A percentile compares a stretch with the other conserved stretches of the same genome.
Evolutionary conservation across 768 basidiomycete species (phyloP).

Genomic region (Chalciporus chontae): DNA sequence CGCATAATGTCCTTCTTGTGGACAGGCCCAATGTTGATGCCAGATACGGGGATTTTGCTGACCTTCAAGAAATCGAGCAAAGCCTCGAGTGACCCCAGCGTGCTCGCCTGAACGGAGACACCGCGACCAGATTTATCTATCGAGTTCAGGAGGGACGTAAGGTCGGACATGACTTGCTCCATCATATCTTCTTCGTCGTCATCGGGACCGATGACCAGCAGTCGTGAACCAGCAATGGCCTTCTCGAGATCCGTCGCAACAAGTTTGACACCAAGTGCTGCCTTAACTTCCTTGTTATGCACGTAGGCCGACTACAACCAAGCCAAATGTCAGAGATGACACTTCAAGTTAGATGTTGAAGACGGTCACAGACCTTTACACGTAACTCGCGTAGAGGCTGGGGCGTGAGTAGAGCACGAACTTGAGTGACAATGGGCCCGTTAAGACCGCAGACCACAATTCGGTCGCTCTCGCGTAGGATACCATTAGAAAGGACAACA

Average conservation of each 20-base stretch:
- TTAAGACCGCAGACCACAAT: constrained; percentile 97
- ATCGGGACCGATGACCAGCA: constrained; percentile 90
- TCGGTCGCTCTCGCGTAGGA: constrained; percentile 85
- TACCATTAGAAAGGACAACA: constrained; percentile 93
- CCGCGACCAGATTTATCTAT: constrained; percentile 96
- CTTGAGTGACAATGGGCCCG: constrained; percentile 93
- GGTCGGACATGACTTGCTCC: constrained; percentile 95
- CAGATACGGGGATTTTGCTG: constrained; percentile 96
- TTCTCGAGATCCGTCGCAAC: constrained; percentile 94
- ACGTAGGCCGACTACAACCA: constrained; percentile 80
- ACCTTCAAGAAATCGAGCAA: constrained; percentile 91
- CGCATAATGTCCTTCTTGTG: constrained; percentile 95
- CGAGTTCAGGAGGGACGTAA: constrained; percentile 81
- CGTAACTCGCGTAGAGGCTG: constrained; percentile 95
- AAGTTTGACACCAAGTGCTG: constrained; percentile 94
- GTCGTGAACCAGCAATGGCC: constrained; percentile 93
- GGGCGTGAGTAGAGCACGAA: constrained; percentile 91
- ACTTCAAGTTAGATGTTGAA: neutral
- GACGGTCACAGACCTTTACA: constrained; percentile 65
- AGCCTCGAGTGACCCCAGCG: constrained; percentile 95
- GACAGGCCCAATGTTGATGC: constrained; percentile 96
- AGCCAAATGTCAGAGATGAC: constrained; percentile 3
- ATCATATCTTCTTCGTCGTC: constrained; percentile 94
- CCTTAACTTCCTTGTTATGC: constrained; percentile 96
- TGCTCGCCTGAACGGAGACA: constrained; percentile 96